phyloP scores from a whole-genome alignment of 1,139 yeast species.

The Magnusiomyces sp. region DNA sequence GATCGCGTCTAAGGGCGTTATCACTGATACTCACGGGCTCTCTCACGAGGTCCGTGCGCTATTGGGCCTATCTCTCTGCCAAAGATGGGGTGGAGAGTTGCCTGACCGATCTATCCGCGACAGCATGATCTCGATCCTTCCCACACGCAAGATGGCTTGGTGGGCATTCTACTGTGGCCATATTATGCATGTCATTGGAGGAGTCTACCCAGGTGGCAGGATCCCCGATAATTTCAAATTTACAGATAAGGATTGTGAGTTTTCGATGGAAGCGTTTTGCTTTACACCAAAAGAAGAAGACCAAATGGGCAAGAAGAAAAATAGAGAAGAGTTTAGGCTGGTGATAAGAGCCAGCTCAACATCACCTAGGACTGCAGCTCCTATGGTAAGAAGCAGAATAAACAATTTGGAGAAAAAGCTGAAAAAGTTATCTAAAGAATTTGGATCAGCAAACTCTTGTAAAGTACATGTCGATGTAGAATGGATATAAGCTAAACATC shows the following conservation, averaged over 20 bases:
- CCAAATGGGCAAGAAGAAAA: constrained; percentile 16
- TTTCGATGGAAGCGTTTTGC: too few relatives aligned
- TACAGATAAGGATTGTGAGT: too few relatives aligned
- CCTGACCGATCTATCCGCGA: constrained; percentile 40
- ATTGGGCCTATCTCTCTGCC: constrained; percentile 59
- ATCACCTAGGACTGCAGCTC: constrained; percentile 25
- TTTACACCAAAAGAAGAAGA: too few relatives aligned
- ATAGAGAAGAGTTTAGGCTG: constrained; percentile 22
- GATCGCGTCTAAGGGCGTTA: constrained; percentile 57
- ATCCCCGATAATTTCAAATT: constrained; percentile 41
- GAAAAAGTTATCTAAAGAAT: constrained; percentile 25
- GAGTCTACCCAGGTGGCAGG: constrained; percentile 67
- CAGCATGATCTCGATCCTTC: constrained; percentile 32
- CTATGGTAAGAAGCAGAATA: constrained; percentile 24
- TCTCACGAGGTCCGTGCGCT: constrained; percentile 58
- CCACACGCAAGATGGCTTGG: constrained; percentile 35
- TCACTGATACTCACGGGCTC: constrained; percentile 62
- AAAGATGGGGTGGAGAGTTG: constrained; percentile 70
- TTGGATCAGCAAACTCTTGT: constrained; percentile 17
- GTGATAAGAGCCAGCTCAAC: constrained; percentile 19
- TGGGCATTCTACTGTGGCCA: constrained; percentile 64
- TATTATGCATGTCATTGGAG: constrained; percentile 62
- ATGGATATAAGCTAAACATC: constrained; percentile 17
- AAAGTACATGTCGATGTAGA: constrained; percentile 22
- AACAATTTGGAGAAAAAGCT: constrained; percentile 26